Evolutionary conservation across 2,329 filamentous ascomycete genomes (phyloP).

Genomic region (Cordyceps fumosorosea): DNA sequence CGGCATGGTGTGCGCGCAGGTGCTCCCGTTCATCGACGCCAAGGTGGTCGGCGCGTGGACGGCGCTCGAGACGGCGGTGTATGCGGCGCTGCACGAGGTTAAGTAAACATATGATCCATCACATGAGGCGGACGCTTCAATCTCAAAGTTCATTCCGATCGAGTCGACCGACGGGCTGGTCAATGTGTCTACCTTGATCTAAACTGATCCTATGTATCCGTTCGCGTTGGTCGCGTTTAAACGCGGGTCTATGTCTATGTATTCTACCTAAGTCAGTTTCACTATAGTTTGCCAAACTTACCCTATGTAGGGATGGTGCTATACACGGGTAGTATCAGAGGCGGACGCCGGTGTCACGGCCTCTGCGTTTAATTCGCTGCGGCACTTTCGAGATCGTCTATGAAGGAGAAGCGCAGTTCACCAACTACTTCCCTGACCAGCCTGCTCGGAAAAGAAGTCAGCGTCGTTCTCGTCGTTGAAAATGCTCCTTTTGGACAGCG

Average conservation of each 20-base stretch:
- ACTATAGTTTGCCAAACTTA: background rate
- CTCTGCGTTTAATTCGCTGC: background rate
- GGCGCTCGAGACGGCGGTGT: constrained; percentile 32
- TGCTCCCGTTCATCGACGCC: constrained; percentile 42
- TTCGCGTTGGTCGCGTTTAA: too few species aligned
- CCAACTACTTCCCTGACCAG: constrained; percentile 6
- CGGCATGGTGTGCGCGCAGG: constrained; percentile 43
- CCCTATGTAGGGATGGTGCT: background rate
- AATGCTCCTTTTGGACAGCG: rapidly evolving
- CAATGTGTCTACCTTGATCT: background rate
- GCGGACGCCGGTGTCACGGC: background rate
- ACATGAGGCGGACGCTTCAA: background rate
- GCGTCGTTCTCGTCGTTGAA: background rate
- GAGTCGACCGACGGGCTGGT: background rate
- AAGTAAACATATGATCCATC: background rate
- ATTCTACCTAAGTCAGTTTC: background rate
- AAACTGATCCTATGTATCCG: too few species aligned
- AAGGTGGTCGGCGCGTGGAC: constrained; percentile 36
- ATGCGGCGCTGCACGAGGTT: constrained; percentile 19
- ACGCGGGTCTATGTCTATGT: background rate
- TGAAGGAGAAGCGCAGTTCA: constrained; percentile 8
- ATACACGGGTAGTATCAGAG: background rate
- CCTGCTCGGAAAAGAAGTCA: background rate
- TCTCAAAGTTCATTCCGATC: background rate
- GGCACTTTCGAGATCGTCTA: background rate